These are phyloP conservation scores for Hippophae rhamnoides DNA, from an alignment of 306 rosid genomes.

Conservation along the genomic window DNA sequence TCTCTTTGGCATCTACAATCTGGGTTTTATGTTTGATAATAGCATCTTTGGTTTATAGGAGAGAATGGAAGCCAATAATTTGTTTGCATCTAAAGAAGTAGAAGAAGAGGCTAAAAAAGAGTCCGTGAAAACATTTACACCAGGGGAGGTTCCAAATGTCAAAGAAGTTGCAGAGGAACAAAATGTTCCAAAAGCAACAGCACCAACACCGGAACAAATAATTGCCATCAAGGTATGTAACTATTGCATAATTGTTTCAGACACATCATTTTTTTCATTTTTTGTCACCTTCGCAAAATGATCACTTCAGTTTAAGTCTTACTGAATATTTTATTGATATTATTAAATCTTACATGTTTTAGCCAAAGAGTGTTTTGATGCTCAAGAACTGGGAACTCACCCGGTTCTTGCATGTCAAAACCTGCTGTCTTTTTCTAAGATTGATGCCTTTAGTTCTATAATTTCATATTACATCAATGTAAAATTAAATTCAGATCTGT, in stretches of 20 bases:
- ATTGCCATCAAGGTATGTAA: conserved; percentile 73
- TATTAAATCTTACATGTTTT: not conserved
- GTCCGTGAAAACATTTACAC: conserved; percentile 30
- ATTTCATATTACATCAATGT: not conserved
- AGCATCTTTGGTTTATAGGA: conserved; percentile 39
- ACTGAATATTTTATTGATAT: too few relatives aligned
- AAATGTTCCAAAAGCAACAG: conserved; percentile 40
- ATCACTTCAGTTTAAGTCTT: too few relatives aligned
- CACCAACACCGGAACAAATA: conserved; percentile 90
- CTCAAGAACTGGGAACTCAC: not conserved
- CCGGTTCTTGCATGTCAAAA: too few relatives aligned
- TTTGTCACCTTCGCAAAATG: not conserved
- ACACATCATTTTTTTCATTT: not conserved
- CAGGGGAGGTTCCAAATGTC: conserved; percentile 40
- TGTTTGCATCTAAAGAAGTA: conserved; percentile 61
- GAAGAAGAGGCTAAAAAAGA: conserved; percentile 59
- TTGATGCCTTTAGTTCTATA: not conserved
- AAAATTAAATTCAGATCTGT: not conserved
- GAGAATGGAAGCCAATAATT: conserved; percentile 67
- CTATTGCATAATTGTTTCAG: not conserved
- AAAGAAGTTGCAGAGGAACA: conserved; percentile 55
- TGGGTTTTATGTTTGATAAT: conserved; percentile 9
- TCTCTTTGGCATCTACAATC: conserved; percentile 1
- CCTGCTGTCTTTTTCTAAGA: too few relatives aligned
- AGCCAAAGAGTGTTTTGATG: not conserved